Percentiles rank a stretch among this genome's conserved stretches.
These are phyloP conservation scores for Pseudonitzschia pungens DNA, from an alignment of 108 stramenopile genomes.

Conservation along the genomic window DNA sequence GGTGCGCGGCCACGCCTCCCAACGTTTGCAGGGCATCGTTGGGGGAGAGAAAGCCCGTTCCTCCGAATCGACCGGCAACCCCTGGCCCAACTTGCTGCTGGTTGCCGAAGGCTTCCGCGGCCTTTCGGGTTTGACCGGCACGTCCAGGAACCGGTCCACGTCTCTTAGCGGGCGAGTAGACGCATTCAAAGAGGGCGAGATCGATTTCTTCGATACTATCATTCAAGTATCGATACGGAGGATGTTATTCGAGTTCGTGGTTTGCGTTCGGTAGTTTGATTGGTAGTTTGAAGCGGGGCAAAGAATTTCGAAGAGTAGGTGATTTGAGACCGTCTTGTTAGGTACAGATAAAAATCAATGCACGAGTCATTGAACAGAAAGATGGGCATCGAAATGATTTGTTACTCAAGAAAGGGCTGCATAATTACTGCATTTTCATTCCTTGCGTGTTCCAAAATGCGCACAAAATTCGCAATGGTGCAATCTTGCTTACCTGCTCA, in stretches of 20 bases:
- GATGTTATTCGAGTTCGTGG: background rate
- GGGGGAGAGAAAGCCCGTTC: background rate
- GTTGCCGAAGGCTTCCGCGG: constrained; percentile 35
- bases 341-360: no score
- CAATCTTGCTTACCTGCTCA: constrained; percentile 50
- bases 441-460: background rate
- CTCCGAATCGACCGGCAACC: constrained; percentile 12
- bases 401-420: background rate
- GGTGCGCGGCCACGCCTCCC: background rate
- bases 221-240: background rate
- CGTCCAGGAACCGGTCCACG: constrained; percentile 81
- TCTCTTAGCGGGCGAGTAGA: constrained; percentile 77
- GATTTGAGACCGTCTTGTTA: no score
- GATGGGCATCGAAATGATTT: background rate
- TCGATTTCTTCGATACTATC: constrained; percentile 57
- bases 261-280: background rate
- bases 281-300: background rate
- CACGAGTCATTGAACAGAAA: no score
- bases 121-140: constrained; percentile 33
- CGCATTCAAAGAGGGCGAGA: constrained; percentile 48
- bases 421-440: background rate
- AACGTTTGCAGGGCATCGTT: background rate
- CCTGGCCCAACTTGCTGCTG: background rate
- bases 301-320: background rate
- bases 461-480: background rate